Evolutionary conservation across 2,329 filamentous ascomycete genomes (phyloP).

Genomic region (Pyrenophora teres): DNA sequence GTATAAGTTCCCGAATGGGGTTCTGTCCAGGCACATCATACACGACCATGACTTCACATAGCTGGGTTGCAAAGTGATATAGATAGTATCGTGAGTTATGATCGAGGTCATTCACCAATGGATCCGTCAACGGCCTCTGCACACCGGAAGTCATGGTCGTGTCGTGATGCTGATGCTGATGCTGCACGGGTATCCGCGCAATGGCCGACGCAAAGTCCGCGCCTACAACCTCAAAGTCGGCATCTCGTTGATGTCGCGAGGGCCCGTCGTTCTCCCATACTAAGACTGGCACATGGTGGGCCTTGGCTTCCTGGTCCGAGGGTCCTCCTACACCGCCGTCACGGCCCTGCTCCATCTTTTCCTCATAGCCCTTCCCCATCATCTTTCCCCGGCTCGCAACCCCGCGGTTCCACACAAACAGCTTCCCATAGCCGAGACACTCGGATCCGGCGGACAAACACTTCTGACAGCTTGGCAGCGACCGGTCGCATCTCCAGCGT

Average conservation of each 20-base stretch:
- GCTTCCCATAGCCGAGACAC: conserved; percentile 66
- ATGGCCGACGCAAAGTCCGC: not conserved
- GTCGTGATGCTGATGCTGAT: conserved; percentile 10
- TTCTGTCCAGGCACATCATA: conserved; percentile 54
- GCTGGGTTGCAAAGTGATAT: conserved; percentile 54
- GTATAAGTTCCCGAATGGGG: conserved; percentile 55
- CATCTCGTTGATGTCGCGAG: conserved; percentile 3
- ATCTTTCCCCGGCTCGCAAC: conserved; percentile 58
- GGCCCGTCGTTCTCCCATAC: conserved; percentile 21
- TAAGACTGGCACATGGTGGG: conserved; percentile 23
- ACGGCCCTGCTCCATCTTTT: conserved; percentile 21
- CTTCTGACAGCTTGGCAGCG: conserved; percentile 64
- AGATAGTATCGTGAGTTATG: conserved; percentile 53
- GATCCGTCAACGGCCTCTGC: conserved; percentile 57
- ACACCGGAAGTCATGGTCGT: conserved; percentile 35
- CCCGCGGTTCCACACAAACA: conserved; percentile 64
- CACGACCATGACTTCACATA: conserved; percentile 61
- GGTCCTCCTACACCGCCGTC: not conserved
- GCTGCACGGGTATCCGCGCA: not conserved
- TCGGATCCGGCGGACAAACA: conserved; percentile 60
- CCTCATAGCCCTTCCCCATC: conserved; percentile 59
- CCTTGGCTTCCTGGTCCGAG: conserved; percentile 33
- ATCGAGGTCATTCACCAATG: conserved; percentile 60
- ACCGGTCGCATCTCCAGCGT: conserved; percentile 66
- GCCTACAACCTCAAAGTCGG: not conserved